Conservation (phyloP, 768 basidiomycete genomes). For the Podaxis rugospora region DNA sequence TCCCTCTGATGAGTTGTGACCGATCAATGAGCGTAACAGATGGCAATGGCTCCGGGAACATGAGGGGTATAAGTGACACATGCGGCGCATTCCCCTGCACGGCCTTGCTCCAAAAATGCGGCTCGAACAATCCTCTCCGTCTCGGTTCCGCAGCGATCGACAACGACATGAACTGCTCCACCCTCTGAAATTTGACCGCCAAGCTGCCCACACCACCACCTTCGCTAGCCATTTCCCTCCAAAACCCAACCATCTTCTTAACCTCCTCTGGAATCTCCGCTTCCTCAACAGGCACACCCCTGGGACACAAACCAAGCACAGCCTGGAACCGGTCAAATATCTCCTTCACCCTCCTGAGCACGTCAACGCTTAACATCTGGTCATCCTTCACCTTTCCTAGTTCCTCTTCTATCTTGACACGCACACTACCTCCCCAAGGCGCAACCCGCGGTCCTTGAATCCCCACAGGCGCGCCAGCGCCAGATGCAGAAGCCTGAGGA, state of each 20-base stretch:
- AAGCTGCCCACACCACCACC: constrained; percentile 35
- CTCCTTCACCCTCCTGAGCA: constrained; percentile 35
- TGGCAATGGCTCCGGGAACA: constrained; percentile 76
- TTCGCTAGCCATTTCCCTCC: constrained; percentile 46
- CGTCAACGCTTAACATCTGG: constrained; percentile 36
- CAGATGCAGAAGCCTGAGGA: not conserved
- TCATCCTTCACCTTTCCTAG: constrained; percentile 44
- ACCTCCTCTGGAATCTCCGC: constrained; percentile 43
- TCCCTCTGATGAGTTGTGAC: constrained; percentile 55
- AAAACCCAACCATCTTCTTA: constrained; percentile 47
- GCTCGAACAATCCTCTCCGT: constrained; percentile 71
- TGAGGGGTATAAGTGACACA: constrained; percentile 54
- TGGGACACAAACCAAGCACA: constrained; percentile 47
- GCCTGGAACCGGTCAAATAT: constrained; percentile 52
- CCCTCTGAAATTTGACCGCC: constrained; percentile 59
- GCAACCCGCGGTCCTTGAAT: constrained; percentile 46
- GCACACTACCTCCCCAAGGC: constrained; percentile 68
- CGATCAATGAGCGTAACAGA: constrained; percentile 66
- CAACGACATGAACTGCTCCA: constrained; percentile 76
- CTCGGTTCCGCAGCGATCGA: constrained; percentile 74
- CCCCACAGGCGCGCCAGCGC: constrained; percentile 23
- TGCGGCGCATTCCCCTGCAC: constrained; percentile 20
- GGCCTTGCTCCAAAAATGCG: constrained; percentile 64
- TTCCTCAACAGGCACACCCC: constrained; percentile 29
- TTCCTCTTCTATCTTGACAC: constrained; percentile 39